Percentiles rank a stretch among this genome's conserved stretches.
These are phyloP conservation scores for Mucor irregularis DNA, from an alignment of 371 early-diverging fungal genomes.

Conservation along the genomic window DNA sequence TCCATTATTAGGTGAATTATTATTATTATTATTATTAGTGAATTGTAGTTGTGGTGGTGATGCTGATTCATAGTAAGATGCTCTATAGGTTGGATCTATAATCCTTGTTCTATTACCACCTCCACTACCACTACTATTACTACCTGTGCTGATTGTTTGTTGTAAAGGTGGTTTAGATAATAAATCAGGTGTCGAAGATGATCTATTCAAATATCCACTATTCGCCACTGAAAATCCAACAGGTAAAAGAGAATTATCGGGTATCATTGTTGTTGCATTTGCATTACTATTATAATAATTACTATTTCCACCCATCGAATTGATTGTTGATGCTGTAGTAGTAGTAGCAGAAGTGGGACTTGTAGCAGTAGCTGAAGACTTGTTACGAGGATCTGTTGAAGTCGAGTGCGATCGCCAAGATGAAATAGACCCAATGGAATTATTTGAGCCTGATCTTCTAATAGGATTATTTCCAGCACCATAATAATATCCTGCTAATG, in stretches of 20 bases:
- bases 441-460: constrained; percentile 8
- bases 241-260: constrained; percentile 8
- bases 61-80: constrained; percentile 15
- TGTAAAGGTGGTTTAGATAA: constrained; percentile 4
- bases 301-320: not conserved
- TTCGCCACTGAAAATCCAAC: not conserved
- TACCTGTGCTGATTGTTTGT: not conserved
- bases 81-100: constrained; percentile 11
- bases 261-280: constrained; percentile 5
- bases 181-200: constrained; percentile 29
- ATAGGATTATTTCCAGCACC: not conserved
- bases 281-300: not conserved
- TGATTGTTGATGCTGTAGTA: not conserved
- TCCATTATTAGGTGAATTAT: not conserved
- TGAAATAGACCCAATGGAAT: constrained; percentile 1
- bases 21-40: too few relatives aligned
- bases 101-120: not conserved
- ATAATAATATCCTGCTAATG: not conserved
- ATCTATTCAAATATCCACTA: constrained; percentile 22
- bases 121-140: too few relatives aligned
- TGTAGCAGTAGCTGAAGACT: not conserved
- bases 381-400: not conserved
- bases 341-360: constrained; percentile 2
- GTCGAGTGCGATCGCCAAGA: constrained; percentile 11
- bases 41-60: not conserved